Percentiles rank a stretch among this genome's conserved stretches.
Evolutionary conservation across 306 rosid species (phyloP).

Genomic region (Ochetophila trinervis): DNA sequence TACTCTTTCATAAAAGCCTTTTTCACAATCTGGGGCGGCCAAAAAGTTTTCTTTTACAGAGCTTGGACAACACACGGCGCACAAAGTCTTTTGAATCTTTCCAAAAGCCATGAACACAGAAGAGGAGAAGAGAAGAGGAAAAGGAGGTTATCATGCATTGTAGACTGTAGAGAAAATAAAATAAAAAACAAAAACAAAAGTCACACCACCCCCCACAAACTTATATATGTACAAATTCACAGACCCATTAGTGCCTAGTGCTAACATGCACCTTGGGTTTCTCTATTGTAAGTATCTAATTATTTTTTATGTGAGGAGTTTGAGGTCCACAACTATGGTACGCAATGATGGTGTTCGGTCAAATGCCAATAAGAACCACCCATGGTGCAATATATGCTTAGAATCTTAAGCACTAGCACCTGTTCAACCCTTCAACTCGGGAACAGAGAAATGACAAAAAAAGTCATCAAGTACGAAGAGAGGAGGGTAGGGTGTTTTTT

Average conservation of each 20-base stretch:
- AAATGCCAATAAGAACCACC: conserved; percentile 25
- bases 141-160: conserved; percentile 21
- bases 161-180: too few relatives aligned
- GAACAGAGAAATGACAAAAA: conserved; percentile 34
- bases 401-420: not conserved
- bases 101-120: conserved; percentile 11
- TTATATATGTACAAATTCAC: conserved; percentile 1
- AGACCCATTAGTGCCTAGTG: conserved; percentile 18
- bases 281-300: not conserved
- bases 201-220: conserved; percentile 6
- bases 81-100: conserved; percentile 18
- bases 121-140: not conserved
- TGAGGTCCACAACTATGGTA: conserved; percentile 13
- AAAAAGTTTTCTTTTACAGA: conserved; percentile 23
- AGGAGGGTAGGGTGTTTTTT: not conserved
- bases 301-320: not conserved
- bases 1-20: conserved; percentile 6
- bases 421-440: conserved; percentile 27
- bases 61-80: conserved; percentile 29
- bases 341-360: conserved; percentile 26
- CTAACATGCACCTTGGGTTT: conserved; percentile 4
- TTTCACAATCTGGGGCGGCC: conserved; percentile 43
- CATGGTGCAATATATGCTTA: conserved; percentile 18
- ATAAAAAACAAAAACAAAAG: too few relatives aligned
- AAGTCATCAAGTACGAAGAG: not conserved